Evolutionary conservation across 1,284 basidiomycete species (phyloP), one percentile per base, ranked within the genome.

Genomic region (Puccinia hordei): DNA sequence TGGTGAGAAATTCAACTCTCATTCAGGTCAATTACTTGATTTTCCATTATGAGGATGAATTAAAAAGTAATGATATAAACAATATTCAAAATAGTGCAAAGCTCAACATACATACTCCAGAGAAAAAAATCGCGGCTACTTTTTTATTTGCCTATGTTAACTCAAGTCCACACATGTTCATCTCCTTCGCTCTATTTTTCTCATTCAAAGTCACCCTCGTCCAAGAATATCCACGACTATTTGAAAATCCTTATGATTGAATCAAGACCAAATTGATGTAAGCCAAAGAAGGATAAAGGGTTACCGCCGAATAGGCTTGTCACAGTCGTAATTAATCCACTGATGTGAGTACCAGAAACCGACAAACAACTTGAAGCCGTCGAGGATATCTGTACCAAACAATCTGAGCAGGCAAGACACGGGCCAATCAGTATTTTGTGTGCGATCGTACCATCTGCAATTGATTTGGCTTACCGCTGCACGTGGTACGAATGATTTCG

Each of bases 401-500:
- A 49, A 61, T 66, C 74, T 76, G 30, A 46, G 15, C 41, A 46
- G 49, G 24, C 27, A 46, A 69, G 24, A 27, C 12, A 51, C 41
- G 13, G 19, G 35, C n/a, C 17, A 22, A 35, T 49, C 33, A 57
- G 41, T n/a, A 38, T 61, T 19, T 17, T n/a, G 12, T 4, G 24
- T 3, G 15, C 27, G 30, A 59, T 4, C 1, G 10, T 13, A 59
- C 13, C 57, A 33, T 30, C 30, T 33, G 9, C 33, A 6, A 8
- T 24, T 3, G 30, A 68, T 30, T 59, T 17, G 35, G 33, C 44
- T 44, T 49, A 66, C 74, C 74, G 44, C 38, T 63, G 24, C 74
- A 76, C 3, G 61, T 76, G 27, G 8, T 76, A 3, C 63, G 74
- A 15, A 76, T 76, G 13, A 76, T 53, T 49, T 65, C 63, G 22